Base-by-base conservation (phyloP, 371 early-diverging fungal genomes). In the Syncephalastrum racemosum region DNA sequence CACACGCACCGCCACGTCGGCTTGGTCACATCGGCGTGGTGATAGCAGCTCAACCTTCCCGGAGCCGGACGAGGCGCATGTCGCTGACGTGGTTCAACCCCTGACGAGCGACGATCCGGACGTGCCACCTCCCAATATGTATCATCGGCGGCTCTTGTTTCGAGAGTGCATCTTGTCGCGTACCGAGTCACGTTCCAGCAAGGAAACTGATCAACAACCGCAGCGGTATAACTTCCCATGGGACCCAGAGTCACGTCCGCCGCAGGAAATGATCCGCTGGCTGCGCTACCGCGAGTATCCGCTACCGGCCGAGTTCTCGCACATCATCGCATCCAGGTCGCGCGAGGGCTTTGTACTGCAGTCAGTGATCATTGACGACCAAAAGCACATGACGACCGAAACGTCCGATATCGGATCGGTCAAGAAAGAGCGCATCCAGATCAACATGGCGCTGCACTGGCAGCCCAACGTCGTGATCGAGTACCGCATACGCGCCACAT, bases 391-490 rank as follows among this genome's bases (percentile, higher is more conserved):
- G 6, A 59, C 52, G 14, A 40, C 60, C 3, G 69, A 68, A 10
- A 47, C 63, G 4, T 64, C 63, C 0, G 64, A 71, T 54, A 47
- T 65, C 10, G 58, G 64, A 3, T 19, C 68, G 2, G 53, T 71
- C 4, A 65, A 60, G n/a, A 77, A 77, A 42, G 85, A 85, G 53
- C 83, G 85, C 45, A 77, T 91, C 7, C 84, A 85, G 44, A 76
- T 93, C 25, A 78, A 77, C 40, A 72, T 95, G 68, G 75, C 79
- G 20, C 61, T 92, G 63, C 83, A 84, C 4, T 95, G 95, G 95
- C 87, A 92, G 22, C 92, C 93, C 1, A 90, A 93, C 60, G 87
- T 96, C 24, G 89, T 88, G 0, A 85, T 97, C 23, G 87, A 90
- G 27, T 96, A 96, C 73, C 83, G 88, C 42, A 87, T 96, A 54